Evolutionary conservation across 306 rosid genomes (phyloP), one percentile per base, ranked within the genome.

Genomic region (Corylus avellana): DNA sequence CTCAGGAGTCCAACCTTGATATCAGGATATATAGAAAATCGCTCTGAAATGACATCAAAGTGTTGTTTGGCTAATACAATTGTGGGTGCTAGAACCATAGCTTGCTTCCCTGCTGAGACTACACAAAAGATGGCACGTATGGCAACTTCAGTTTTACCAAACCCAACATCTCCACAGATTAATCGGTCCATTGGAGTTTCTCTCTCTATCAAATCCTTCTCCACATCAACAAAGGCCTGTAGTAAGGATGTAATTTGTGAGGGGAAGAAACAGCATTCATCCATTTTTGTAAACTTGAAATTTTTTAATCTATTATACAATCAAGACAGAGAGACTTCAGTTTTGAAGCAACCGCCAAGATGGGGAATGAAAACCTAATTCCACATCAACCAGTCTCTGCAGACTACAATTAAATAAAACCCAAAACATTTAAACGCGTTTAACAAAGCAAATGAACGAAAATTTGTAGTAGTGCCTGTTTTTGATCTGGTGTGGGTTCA

Each of bases 61-160:
- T 95, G 98, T 61, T 95, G 98, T 79, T 92, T 92, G 83, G 98
- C 98, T 66, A 95, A 88, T 81, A 95, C 98, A 80, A 91, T 90
- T 46, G 97, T 95, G 18, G 98, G 98, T 61, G 98, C 98, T 44
- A 95, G 86, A 88, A 95, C 91, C 98, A 95, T 95, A 2, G 92
- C 91, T 84, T 95, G 98, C 83, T 95, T 95, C 73, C 92, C 93
- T n/a, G 92, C 89, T 29, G 97, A 85, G 72, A 95, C 89, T 39
- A 91, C 97, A 81, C 90, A 89, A 73, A 83, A 84, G 78, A 92
- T 86, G 85, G 98, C 98, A 82, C 98, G 98, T 67, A 95, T 51
- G n/a, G 98, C 98, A 80, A 92, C 98, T 88, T 95, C 98, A 74
- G 98, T 95, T 82, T 95, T 95, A 74, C 98, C 98, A 86, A 95